phyloP scores from a whole-genome alignment of 2,329 filamentous ascomycete genomes.

The Trichoderma arundinaceum region DNA sequence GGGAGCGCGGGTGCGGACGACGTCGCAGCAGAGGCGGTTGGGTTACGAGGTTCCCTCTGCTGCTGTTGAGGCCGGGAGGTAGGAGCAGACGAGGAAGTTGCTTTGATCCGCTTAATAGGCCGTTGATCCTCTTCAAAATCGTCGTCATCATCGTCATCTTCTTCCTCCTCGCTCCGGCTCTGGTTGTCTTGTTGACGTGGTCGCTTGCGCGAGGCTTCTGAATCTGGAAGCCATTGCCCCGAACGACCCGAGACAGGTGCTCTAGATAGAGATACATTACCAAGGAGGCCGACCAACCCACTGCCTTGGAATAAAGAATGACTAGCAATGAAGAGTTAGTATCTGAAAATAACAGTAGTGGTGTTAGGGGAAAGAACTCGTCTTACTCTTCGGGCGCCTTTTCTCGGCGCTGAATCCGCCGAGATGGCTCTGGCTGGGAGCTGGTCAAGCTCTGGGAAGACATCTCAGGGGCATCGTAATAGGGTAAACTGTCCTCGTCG shows the following conservation, averaged over 20 bases:
- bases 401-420: neutral
- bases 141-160: conserved; percentile 36
- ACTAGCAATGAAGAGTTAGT: neutral
- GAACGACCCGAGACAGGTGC: neutral
- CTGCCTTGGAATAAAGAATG: conserved; percentile 1
- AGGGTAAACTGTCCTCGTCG: neutral
- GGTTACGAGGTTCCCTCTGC: neutral
- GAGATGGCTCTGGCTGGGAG: neutral
- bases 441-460: neutral
- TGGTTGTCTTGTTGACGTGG: neutral
- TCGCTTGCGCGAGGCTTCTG: neutral
- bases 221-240: neutral
- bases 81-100: neutral
- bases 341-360: neutral
- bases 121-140: conserved; percentile 42
- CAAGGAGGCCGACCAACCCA: neutral
- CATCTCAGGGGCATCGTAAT: neutral
- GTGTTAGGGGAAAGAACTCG: too few species aligned
- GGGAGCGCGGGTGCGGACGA: conserved; percentile 14
- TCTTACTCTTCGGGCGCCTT: neutral
- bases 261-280: neutral
- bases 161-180: neutral
- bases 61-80: conserved; percentile 18
- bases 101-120: conserved; percentile 35
- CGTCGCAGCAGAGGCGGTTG: conserved; percentile 4